Base-by-base conservation (phyloP, 345 rosid species). In the Citrus cavaleriei region DNA sequence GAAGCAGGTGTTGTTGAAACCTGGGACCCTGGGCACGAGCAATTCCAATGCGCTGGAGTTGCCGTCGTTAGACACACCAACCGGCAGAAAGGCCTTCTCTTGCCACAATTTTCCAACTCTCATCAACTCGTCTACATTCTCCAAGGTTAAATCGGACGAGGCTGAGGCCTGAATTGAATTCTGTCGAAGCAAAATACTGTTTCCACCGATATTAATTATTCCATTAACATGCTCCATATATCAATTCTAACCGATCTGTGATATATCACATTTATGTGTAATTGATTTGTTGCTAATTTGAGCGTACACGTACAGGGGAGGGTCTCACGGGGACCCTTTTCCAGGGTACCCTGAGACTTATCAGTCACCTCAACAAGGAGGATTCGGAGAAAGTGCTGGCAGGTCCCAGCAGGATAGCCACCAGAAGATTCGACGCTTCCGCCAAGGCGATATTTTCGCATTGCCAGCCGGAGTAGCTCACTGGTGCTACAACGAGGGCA, bases 291-390 rank as follows among this genome's bases (percentile, higher is more conserved):
- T 18, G 7, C 16, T 54, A 13, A 55, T 63, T 63, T 12, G 6
- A 27, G 37, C 16, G 35, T 7, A 58, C 62, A n/a, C 12, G 22
- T 14, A 10, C 78, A 86, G 95, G 93, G 60, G 75, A 49, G 59
- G 95, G 97, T 58, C 57, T 88, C 7, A 62, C 76, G 62, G 90
- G 92, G 0, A 69, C 70, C 35, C 72, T 86, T 71, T 89, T 61
- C 86, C 97, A 4, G 95, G 93, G 27, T 93, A 93, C 49, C 89
- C 95, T 40, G 97, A 90, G 85, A 92, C 95, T 9, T 89, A 70
- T 86, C 88, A 89, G 74, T 89, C 89, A 21, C 81, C 90, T 18
- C 90, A 81, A 82, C 78, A 63, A 18, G 81, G 77, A 21, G 83
- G 74, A 69, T 81, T 74, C 25, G 74, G 68, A 61, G 68, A 78